Conservation (phyloP, 23 red algal genomes). For the Gracilaria gracilis region DNA sequence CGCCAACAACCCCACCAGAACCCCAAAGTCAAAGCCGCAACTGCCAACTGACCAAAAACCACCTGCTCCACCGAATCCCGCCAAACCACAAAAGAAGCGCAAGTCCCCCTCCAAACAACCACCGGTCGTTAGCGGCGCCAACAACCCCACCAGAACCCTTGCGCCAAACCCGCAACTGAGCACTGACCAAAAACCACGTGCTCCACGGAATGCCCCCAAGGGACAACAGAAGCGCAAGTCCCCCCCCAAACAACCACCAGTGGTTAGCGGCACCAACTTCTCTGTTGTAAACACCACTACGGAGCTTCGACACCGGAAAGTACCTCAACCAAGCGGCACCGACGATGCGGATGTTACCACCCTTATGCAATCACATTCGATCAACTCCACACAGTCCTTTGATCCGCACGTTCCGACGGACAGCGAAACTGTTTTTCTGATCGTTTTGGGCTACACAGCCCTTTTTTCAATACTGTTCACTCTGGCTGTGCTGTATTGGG, state of each 20-base stretch:
- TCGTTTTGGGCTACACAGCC: not conserved
- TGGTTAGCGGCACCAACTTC: not conserved
- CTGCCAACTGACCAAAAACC: too few species aligned
- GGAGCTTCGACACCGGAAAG: not conserved
- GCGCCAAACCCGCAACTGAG: not conserved
- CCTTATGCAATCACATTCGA: not conserved
- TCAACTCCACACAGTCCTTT: not conserved
- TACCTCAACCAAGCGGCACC: not conserved
- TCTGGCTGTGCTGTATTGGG: not conserved
- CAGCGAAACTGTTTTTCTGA: not conserved
- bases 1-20: too few species aligned
- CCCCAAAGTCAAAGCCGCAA: too few species aligned
- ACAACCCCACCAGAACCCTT: not conserved
- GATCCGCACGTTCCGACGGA: not conserved
- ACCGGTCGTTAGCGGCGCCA: too few species aligned
- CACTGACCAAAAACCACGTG: conserved; percentile 4
- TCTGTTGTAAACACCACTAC: not conserved
- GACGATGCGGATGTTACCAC: not conserved
- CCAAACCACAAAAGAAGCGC: not conserved
- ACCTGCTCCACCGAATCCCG: not conserved
- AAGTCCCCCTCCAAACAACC: not conserved
- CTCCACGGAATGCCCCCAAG: not conserved
- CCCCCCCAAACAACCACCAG: not conserved
- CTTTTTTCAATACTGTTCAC: not conserved
- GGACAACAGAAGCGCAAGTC: not conserved